Evolutionary conservation across 2,329 filamentous ascomycete genomes (phyloP), one percentile per base, ranked within the genome.

Genomic region (Xenosphaeropsis pyriputrescens): DNA sequence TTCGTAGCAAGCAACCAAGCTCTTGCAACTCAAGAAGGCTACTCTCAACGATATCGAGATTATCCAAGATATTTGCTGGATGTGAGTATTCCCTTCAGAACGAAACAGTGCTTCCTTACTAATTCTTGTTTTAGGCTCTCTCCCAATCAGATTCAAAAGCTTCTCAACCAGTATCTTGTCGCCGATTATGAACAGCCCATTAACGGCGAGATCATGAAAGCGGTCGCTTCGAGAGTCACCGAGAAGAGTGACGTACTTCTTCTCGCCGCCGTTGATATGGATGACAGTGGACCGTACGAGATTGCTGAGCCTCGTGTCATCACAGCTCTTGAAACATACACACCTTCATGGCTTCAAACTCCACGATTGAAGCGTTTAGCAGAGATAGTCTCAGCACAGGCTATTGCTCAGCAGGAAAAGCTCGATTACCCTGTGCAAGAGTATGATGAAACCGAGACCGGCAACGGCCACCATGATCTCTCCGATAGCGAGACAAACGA

Each of bases 21-120:
- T 98, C 46, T 70, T 98, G 46, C 91, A 98, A 60, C 70, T 98
- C 45, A 98, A 98, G 78, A 98, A 98, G 67, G 91, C 91, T 7
- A 98, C 91, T 1, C 65, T 98, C 56, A 98, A 96, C 58, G 91
- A 98, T 54, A 98, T 98, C 52, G 91, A 98, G 63, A 98, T 98
- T 52, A 98, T 98, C 53, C 91, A 98, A 65, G 91, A 98, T 58
- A 98, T 98, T 52, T 98, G 91, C 72, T 96, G 89, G 89, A 96
- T 96, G 89, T 93, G 65, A 76, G 84, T 73, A 32, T 34, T 36
- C 15, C 9, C 30, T 14, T 8, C 30, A 18, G 13, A 26, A 34
- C 34, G 26, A 5, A 17, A 9, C 4, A 9, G 22, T 13, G n/a
- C 12, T n/a, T 9, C 26, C 11, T 9, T 4, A 30, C 17, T 11